Percentiles rank a stretch among this genome's conserved stretches.
Evolutionary conservation across 108 stramenopile species (phyloP).

Genomic region (Fragilariopsis cylindrus): DNA sequence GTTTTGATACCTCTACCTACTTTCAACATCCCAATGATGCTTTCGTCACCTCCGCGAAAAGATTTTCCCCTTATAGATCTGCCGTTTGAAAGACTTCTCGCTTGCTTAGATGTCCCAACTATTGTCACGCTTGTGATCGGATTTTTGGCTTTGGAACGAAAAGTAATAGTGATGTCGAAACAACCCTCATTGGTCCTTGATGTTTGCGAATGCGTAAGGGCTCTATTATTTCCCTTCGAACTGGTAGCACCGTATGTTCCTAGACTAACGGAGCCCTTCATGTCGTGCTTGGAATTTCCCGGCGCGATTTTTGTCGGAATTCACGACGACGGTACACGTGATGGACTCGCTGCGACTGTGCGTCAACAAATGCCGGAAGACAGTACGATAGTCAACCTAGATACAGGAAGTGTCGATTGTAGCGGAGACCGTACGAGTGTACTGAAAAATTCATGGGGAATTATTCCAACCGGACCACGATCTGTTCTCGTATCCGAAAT

Average conservation of each 20-base stretch:
- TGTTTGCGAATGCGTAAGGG: constrained; percentile 79
- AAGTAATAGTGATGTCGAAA: constrained; percentile 83
- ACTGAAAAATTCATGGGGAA: constrained; percentile 68
- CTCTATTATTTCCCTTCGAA: constrained; percentile 85
- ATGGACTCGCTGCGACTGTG: constrained; percentile 71
- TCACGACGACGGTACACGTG: constrained; percentile 65
- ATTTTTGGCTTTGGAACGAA: constrained; percentile 77
- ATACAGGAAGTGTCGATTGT: constrained; percentile 72
- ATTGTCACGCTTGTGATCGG: constrained; percentile 84
- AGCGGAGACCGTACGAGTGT: constrained; percentile 58
- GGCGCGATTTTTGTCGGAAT: constrained; percentile 88
- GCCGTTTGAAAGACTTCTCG: constrained; percentile 68
- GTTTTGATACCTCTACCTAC: constrained; percentile 79
- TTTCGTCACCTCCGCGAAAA: constrained; percentile 73
- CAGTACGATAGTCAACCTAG: constrained; percentile 81
- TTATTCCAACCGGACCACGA: constrained; percentile 70
- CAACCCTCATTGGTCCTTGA: constrained; percentile 78
- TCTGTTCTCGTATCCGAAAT: constrained; percentile 74
- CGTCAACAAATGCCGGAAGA: constrained; percentile 74
- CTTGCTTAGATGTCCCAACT: constrained; percentile 81
- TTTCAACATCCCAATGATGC: constrained; percentile 71
- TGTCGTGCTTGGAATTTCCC: constrained; percentile 82
- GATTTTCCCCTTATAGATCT: constrained; percentile 81
- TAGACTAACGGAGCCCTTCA: constrained; percentile 79
- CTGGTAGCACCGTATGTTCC: constrained; percentile 87